Evolutionary conservation across 495 filamentous ascomycete genomes (phyloP), one percentile per base, ranked within the genome.

Genomic region (Daldinia caldariorum): DNA sequence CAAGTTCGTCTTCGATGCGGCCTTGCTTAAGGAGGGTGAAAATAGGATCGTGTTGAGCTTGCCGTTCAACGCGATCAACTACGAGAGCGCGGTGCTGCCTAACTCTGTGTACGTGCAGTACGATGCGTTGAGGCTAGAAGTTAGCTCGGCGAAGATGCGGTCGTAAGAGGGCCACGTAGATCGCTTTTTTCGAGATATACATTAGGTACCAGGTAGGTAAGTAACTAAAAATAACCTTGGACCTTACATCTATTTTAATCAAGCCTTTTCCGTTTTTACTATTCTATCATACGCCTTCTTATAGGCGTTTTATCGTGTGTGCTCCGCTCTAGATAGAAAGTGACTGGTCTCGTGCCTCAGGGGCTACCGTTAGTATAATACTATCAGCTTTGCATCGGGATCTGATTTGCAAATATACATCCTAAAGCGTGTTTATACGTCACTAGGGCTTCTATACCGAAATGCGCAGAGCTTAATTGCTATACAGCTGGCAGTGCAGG

Each of bases 31-130:
- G 14, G 76, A 74, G n/a, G 83, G 83, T 7, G 74, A 75, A 22
- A 89, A 88, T 73, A 71, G 77, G 39, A 72, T 88, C 38, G 78
- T 85, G 3, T 66, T 88, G 43, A 81, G 81, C 70, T 68, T 88
- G 29, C 85, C 87, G 18, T 78, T 74, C 56, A 84, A 85, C 65
- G 86, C 81, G 38, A 85, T 83, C 10, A 76, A 88, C 66, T 80
- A 79, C 18, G 85, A 88, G 78, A 84, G 81, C 18, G 86, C 86
- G 3, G 64, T 87, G 18, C 60, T 89, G 26, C 82, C 85, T 0
- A 72, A 70, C 51, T 80, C 74, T 1, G 77, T 86, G 0, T 89
- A 88, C 75, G 82, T 88, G 13, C 85, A 89, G 73, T 88, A 89
- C 74, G 85, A 88, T 79, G 85, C 86, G 2, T 67, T 88, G 67